Base-by-base conservation (phyloP, 169 alveolate genomes). In the Eimeria zaria region DNA sequence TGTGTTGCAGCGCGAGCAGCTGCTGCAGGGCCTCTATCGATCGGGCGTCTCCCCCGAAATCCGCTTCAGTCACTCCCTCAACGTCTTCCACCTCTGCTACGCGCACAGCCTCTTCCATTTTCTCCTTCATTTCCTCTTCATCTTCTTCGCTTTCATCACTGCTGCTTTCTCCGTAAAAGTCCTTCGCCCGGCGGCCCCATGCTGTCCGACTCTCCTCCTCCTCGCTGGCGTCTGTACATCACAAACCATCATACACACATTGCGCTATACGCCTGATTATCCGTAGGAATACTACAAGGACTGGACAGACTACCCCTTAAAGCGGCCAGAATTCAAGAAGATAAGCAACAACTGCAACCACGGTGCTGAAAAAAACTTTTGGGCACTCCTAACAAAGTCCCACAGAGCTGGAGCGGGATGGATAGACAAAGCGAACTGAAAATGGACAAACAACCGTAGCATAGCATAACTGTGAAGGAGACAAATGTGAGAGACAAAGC, bases 151-250 rank as follows among this genome's bases (percentile, higher is more conserved):
- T 85, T 41, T 85, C 92, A 36, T 16, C 92, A 62, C 78, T 58
- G 80, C 92, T 85, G 60, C 98, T 94, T 11, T 95, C 98, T 51
- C 87, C 98, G 85, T 97, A 97, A 78, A 96, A 97, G 58, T 90
- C 91, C 60, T 89, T 88, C 71, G 97, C 76, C 94, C 73, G 91
- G 51, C 97, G 97, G 39, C 98, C 98, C 98, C 98, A 97, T 22
- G 96, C 95, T 7, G 97, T 74, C 39, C 98, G 88, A n/a, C 89
- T 62, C 46, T 55, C 95, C 58, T 53, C 89, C 24, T 44, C 95
- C 33, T 30, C 69, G 62, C 85, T 74, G 62, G 62, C 44, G 62
- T 39, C 85, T 84, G 78, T 33, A 58, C 93, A n/a, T 24, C 93
- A 1, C 53, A 53, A 46, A 48, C 58, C 12, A 2, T 48, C 30